These are phyloP conservation scores for Lycium ferocissimum DNA, from an alignment of 257 asterid species.

Conservation along the genomic window DNA sequence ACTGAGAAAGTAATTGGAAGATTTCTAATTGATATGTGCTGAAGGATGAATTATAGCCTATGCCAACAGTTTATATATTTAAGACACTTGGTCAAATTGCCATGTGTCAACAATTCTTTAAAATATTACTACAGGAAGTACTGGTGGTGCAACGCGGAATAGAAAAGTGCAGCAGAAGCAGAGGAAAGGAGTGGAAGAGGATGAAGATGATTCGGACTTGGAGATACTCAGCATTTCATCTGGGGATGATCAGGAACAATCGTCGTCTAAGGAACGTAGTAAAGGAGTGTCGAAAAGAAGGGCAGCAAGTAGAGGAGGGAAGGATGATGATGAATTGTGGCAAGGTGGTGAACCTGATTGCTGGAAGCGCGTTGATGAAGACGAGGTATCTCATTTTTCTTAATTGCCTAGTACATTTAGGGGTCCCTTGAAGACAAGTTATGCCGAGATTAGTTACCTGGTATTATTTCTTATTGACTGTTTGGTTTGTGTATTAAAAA, in stretches of 20 bases:
- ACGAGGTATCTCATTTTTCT: constrained; percentile 58
- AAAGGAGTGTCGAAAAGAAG: constrained; percentile 43
- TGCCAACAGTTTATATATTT: too few relatives aligned
- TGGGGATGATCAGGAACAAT: constrained; percentile 80
- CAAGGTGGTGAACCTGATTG: constrained; percentile 89
- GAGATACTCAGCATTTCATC: constrained; percentile 98
- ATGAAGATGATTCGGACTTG: constrained; percentile 87
- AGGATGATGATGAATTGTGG: constrained; percentile 74
- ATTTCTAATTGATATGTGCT: too few relatives aligned
- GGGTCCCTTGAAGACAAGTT: not conserved
- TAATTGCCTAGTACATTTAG: not conserved
- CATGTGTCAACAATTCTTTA: too few relatives aligned
- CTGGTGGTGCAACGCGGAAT: constrained; percentile 28
- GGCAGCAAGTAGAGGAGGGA: constrained; percentile 44
- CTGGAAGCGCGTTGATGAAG: constrained; percentile 95
- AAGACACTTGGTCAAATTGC: too few relatives aligned
- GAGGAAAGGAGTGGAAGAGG: constrained; percentile 62
- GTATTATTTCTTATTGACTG: too few relatives aligned
- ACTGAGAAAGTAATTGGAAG: too few relatives aligned
- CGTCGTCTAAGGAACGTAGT: constrained; percentile 55
- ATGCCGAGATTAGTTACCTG: too few relatives aligned
- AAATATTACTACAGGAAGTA: too few relatives aligned
- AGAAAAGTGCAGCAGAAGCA: constrained; percentile 47
- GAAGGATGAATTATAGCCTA: too few relatives aligned
- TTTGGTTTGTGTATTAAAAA: too few relatives aligned